These are phyloP conservation scores for Sporobolus alterniflorus DNA, from an alignment of 202 grass and related monocot genomes.

Conservation along the genomic window DNA sequence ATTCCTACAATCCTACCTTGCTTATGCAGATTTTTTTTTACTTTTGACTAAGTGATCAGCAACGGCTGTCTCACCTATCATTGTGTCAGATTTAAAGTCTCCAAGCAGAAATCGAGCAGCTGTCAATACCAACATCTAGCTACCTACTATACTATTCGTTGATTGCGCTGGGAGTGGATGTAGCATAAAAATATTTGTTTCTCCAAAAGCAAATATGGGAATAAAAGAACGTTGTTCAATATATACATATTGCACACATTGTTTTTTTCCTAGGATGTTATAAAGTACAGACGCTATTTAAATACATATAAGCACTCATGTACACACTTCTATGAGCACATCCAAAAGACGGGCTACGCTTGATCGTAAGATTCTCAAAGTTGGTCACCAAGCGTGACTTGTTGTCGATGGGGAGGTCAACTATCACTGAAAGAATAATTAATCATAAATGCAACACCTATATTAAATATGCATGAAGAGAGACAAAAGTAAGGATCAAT, in stretches of 20 bases:
- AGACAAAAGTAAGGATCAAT: neutral
- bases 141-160: neutral
- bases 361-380: too few relatives aligned
- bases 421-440: neutral
- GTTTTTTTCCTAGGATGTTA: neutral
- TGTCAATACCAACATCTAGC: neutral
- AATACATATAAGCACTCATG: too few relatives aligned
- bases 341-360: neutral
- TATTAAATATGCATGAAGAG: neutral
- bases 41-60: constrained; percentile 23
- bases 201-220: neutral
- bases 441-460: neutral
- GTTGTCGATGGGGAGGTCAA: too few relatives aligned
- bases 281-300: too few relatives aligned
- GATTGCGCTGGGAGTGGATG: neutral
- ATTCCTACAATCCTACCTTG: constrained; percentile 42
- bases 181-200: neutral
- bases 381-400: too few relatives aligned
- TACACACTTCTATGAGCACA: too few relatives aligned
- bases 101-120: neutral
- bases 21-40: constrained; percentile 33
- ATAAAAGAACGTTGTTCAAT: neutral
- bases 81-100: constrained; percentile 20
- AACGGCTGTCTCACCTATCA: neutral
- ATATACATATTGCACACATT: neutral